Base-by-base conservation (phyloP, 2,329 filamentous ascomycete genomes). In the Lasiodiplodia sp. region DNA sequence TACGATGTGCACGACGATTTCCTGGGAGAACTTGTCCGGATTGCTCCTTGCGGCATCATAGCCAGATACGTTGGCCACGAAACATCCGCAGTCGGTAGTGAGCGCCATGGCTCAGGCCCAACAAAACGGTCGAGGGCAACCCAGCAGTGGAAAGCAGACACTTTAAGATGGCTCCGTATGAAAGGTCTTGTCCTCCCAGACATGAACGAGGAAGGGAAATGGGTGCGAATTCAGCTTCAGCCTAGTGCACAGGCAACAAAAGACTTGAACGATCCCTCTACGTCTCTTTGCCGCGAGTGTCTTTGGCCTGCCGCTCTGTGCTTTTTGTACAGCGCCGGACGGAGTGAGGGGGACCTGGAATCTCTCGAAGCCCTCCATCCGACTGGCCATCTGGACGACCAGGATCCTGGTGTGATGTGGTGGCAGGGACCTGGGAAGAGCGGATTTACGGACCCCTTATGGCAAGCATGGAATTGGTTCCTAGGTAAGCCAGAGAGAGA, bases 251-350 rank as follows among this genome's bases (percentile, higher is more conserved):
- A 52, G 6, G 53, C 37, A 28, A 7, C 65, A n/a, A 58, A 60
- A 31, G 65, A 67, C 18, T 18, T 18, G 51, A 64, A n/a, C 14
- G 60, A 64, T 21, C 60, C 60, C 16, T 64, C 60, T 12, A 21
- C 44, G 0, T 52, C 47, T 25, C 44, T 64, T 23, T 52, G 31
- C 31, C 60, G 60, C 18, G 77, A 78, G 18, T 70, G 79, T 11
- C 70, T 80, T 16, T 80, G 79, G 79, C 79, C 79, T 11, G 71
- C 76, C 64, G 73, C 73, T 25, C 67, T 80, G 3, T 80, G 78
- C 57, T 80, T 67, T 21, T 40, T 64, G 25, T 62, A 68, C 10
- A 34, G 37, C 8, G 40, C 51, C 10, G 18, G 23, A 31, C 14
- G 16, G n/a, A 47, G 31, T 40, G 25, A 37, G 4, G 68, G 34